phyloP scores from a whole-genome alignment of 2,329 filamentous ascomycete species.

The Cytospora leucostoma region DNA sequence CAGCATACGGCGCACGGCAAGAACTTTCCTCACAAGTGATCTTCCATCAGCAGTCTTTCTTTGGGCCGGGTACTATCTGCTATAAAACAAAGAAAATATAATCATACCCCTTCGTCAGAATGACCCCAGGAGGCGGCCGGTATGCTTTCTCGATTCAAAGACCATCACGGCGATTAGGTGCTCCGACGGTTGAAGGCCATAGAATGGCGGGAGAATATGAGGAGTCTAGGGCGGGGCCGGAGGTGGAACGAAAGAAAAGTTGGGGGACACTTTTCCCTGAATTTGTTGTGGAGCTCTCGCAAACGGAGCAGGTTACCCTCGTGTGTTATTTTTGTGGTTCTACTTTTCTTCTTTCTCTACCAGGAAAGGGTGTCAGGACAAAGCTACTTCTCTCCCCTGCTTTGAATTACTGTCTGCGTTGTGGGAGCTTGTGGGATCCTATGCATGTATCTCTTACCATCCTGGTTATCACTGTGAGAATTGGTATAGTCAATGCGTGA shows the following conservation, averaged over 20 bases:
- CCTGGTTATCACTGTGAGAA: neutral
- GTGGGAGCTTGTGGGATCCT: neutral
- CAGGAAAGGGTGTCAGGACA: neutral
- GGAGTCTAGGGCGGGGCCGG: slow-evolving; percentile 10
- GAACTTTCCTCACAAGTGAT: neutral
- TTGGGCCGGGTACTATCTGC: neutral
- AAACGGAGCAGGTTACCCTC: slow-evolving; percentile 4
- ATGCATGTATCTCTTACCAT: neutral
- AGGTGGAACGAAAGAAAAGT: slow-evolving; percentile 11
- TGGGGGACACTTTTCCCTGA: neutral
- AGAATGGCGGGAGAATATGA: slow-evolving; percentile 5
- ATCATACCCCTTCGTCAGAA: slow-evolving; percentile 12
- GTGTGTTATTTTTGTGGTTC: slow-evolving; percentile 18
- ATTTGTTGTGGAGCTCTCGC: neutral
- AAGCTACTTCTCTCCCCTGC: neutral
- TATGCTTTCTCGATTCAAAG: slow-evolving; percentile 2
- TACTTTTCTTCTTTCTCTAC: slow-evolving; percentile 8
- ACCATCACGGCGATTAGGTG: slow-evolving; percentile 2
- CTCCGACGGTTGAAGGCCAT: slow-evolving; percentile 4
- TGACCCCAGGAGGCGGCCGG: slow-evolving; percentile 7
- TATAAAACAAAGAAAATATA: neutral
- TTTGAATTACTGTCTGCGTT: neutral
- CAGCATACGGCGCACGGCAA: neutral
- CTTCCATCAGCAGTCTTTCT: neutral
- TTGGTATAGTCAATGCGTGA: neutral